Evolutionary conservation across 78 protist genomes (phyloP).

Genomic region (Dictyostelium citrinum): DNA sequence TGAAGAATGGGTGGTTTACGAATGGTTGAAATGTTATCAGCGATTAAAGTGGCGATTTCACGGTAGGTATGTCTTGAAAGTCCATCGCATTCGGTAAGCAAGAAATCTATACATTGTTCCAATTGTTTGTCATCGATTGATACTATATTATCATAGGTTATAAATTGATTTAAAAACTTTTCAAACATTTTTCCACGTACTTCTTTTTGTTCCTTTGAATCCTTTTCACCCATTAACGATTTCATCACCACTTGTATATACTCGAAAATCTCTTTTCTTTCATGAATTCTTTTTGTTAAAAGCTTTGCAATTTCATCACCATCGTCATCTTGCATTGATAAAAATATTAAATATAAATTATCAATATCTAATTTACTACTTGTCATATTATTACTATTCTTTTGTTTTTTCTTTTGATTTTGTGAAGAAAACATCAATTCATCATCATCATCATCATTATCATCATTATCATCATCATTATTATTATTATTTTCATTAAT

Average conservation of each 20-base stretch:
- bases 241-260: not conserved
- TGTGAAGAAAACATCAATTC: not conserved
- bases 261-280: conserved; percentile 13
- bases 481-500: not conserved
- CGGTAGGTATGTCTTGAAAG: not conserved
- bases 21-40: not conserved
- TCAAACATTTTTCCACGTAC: not conserved
- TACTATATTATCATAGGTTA: not conserved
- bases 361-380: not conserved
- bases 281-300: not conserved
- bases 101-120: conserved; percentile 5
- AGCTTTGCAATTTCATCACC: not conserved
- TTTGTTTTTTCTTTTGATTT: not conserved
- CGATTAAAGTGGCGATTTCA: not conserved
- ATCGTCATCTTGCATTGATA: not conserved
- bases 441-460: not conserved
- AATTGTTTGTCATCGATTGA: conserved; percentile 10
- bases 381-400: not conserved
- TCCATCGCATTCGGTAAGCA: conserved; percentile 35
- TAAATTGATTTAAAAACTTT: not conserved
- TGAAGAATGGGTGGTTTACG: not conserved
- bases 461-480: not conserved
- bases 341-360: not conserved
- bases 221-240: not conserved
- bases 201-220: not conserved